Evolutionary conservation across 148 eudicot genomes (phyloP), one percentile per base, ranked within the genome.

Genomic region (Dysphania ambrosioides): DNA sequence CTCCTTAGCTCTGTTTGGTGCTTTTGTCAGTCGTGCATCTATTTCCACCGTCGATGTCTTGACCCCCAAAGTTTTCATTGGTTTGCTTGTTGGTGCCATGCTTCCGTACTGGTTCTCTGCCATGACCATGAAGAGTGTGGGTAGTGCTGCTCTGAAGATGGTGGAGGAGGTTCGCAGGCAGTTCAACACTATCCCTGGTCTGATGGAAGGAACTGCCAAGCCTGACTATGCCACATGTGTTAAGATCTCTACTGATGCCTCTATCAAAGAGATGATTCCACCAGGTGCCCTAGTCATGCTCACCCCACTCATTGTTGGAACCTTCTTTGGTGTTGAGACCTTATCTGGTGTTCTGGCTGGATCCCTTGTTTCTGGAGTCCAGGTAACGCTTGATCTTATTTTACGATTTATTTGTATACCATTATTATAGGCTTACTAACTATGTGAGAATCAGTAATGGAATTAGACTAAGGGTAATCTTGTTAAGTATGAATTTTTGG

Each of bases 71-170:
- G 98, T 93, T 11, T 91, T 93, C 78, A 86, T 93, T 62, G 98
- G 98, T 74, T 68, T 93, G 80, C 21, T 93, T 30, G 96, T 91
- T 49, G 98, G 98, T 71, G 98, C 98, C 53, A 93, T 93, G 98
- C 92, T 93, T 79, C 98, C 98, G 13, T 93, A 90, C 79, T 91
- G 98, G 98, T 93, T 93, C 83, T 93, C 98, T 11, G 98, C 98
- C 75, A 90, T 93, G 98, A 93, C 98, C 64, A 93, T 93, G 98
- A 93, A 93, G 88, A 93, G 98, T 72, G 98, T 93, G 34, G 98
- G 98, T 26, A 91, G 84, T 69, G 98, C 97, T 41, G 98, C 98
- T 72, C 80, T 93, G 49, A 86, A 88, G 79, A 93, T 91, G 98
- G 98, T 93, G 63, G 98, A 93, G 80, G 98, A 93, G 79, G 98